Evolutionary conservation across 768 basidiomycete species (phyloP).

Genomic region (Zangia roseola): DNA sequence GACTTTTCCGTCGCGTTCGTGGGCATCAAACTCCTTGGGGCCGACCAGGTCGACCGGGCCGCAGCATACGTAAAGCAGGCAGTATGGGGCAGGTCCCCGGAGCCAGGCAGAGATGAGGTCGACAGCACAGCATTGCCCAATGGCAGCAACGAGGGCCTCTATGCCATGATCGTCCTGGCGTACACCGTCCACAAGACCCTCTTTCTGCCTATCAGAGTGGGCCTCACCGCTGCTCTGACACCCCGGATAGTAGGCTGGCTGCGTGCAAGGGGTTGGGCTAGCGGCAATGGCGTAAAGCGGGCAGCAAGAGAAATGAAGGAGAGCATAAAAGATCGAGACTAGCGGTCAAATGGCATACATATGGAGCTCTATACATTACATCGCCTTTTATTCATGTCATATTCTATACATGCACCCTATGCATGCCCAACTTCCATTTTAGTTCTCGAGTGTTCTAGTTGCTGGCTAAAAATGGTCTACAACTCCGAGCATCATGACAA

Average conservation of each 20-base stretch:
- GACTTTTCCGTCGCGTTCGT: constrained; percentile 88
- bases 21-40: constrained; percentile 83
- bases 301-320: constrained; percentile 50
- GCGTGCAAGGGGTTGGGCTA: constrained; percentile 77
- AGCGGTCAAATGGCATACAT: neutral
- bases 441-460: constrained; percentile 3
- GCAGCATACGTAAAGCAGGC: constrained; percentile 55
- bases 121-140: constrained; percentile 38
- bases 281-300: constrained; percentile 63
- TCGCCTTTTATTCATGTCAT: neutral
- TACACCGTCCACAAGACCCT: constrained; percentile 96
- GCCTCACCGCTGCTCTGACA: constrained; percentile 82
- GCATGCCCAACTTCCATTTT: no score
- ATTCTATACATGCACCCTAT: no score
- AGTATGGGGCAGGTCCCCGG: constrained; percentile 49
- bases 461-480: neutral
- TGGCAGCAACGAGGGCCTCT: constrained; percentile 69
- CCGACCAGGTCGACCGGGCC: constrained; percentile 80
- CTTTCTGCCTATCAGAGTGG: constrained; percentile 86
- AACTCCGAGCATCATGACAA: constrained; percentile 18
- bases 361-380: constrained; percentile 11
- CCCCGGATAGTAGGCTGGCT: constrained; percentile 87
- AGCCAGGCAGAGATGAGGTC: constrained; percentile 67
- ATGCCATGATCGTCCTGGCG: constrained; percentile 90
- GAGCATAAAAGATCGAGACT: constrained; percentile 29